phyloP scores from a whole-genome alignment of 768 basidiomycete species.

The Russula foetens region DNA sequence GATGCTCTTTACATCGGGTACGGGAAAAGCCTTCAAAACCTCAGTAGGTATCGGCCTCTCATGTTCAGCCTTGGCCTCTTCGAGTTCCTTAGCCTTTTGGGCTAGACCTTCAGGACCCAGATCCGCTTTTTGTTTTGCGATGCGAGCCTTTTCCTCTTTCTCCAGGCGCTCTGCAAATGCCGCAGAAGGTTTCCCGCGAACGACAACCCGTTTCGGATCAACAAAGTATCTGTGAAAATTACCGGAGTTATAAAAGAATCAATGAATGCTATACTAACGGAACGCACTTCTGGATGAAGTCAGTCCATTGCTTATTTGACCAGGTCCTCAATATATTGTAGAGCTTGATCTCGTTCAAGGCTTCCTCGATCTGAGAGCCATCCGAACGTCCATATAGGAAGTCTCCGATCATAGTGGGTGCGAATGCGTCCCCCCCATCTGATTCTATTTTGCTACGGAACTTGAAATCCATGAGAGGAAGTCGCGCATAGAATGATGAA shows the following conservation, averaged over 20 bases:
- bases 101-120: constrained; percentile 80
- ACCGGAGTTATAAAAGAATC: neutral
- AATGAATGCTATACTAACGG: neutral
- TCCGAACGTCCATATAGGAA: constrained; percentile 80
- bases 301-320: constrained; percentile 69
- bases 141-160: constrained; percentile 68
- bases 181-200: constrained; percentile 86
- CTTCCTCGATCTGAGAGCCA: constrained; percentile 64
- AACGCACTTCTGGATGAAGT: constrained; percentile 63
- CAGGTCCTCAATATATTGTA: constrained; percentile 62
- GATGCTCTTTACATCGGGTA: constrained; percentile 85
- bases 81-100: constrained; percentile 55
- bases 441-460: constrained; percentile 80
- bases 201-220: constrained; percentile 60
- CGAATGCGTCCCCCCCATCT: constrained; percentile 73
- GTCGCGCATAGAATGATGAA: neutral
- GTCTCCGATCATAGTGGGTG: constrained; percentile 66
- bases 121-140: constrained; percentile 54
- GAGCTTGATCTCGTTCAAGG: constrained; percentile 73
- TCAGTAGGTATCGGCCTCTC: constrained; percentile 74
- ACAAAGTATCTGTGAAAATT: constrained; percentile 60
- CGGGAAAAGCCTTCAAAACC: constrained; percentile 77
- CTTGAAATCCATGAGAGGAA: constrained; percentile 30
- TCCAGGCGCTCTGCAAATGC: constrained; percentile 73
- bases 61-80: constrained; percentile 82